Base-by-base conservation (phyloP, 2,329 filamentous ascomycete species). In the Pseudocercospora fuligena region DNA sequence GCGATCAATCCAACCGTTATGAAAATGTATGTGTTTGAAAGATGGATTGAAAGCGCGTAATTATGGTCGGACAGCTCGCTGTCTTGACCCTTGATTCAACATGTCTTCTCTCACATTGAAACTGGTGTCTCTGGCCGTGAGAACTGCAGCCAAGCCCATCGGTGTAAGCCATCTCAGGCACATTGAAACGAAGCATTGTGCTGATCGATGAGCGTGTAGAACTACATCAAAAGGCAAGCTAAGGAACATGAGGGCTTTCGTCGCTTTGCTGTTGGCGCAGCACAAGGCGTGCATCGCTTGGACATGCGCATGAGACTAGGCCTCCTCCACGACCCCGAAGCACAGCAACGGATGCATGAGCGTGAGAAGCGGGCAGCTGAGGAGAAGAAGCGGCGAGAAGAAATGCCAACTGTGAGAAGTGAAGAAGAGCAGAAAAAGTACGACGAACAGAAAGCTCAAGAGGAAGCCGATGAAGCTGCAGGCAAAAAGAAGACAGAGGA, bases 301-400 rank as follows among this genome's bases (percentile, higher is more conserved):
- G 89, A 91, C 74, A 90, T 91, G 87, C 85, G 88, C 51, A 86
- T 90, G 78, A 86, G 88, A 57, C 80, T 91, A 67, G 88, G 88
- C 23, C 82, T 89, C 5, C 81, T 91, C 1, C 88, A 89, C 71
- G 88, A 90, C 72, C 83, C 82, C 8, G 84, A 86, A 2, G 83
- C 86, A 0, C 83, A 85, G 56, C 82, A 85, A 58, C 78, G 82
- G 29, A 83, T 85, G 70, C 82, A 84, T 59, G 82, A 81, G 53
- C 81, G 84, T 61, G 86, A 87, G 63, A 82, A 85, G 23, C 85
- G 84, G 19, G 83, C 85, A 62, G 86, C 85, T 2, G 85, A 86
- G 69, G 83, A 84, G 31, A 83, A 84, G 66, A 84, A 86, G 69
- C 78, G 77, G 57, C 83, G 83, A 66, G 78, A 81, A 2, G 82